Percentiles rank a stretch among this genome's conserved stretches.
phyloP scores from a whole-genome alignment of 345 rosid genomes.

The Geranium rotundifolium region DNA sequence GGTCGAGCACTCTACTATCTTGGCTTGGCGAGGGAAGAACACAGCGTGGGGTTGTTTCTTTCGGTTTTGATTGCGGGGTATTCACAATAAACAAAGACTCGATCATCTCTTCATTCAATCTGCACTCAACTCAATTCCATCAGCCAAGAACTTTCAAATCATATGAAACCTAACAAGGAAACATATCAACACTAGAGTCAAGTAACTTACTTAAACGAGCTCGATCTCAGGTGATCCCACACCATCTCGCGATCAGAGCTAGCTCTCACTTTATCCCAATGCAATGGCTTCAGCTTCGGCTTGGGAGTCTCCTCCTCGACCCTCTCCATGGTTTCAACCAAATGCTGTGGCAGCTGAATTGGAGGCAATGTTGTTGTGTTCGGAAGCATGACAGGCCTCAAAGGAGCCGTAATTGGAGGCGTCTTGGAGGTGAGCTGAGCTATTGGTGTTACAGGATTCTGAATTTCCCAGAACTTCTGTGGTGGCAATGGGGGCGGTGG shows the following conservation, averaged over 20 bases:
- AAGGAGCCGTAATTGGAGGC: slow-evolving; percentile 51
- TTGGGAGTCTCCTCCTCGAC: slow-evolving; percentile 33
- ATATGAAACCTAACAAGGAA: no score
- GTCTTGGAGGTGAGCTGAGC: slow-evolving; percentile 38
- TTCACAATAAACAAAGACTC: slow-evolving; percentile 70
- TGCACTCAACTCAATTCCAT: slow-evolving; percentile 13
- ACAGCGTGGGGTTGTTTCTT: slow-evolving; percentile 42
- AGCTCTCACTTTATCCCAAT: slow-evolving; percentile 95
- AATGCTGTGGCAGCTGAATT: no score
- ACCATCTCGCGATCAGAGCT: slow-evolving; percentile 98
- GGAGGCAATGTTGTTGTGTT: slow-evolving; percentile 25
- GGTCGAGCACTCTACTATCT: slow-evolving; percentile 84
- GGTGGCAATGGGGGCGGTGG: slow-evolving; percentile 26
- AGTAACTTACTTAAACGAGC: slow-evolving; percentile 66
- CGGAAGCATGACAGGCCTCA: slow-evolving; percentile 53
- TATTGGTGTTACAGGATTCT: slow-evolving; percentile 14
- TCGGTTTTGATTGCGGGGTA: slow-evolving; percentile 41
- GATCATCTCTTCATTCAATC: slow-evolving; percentile 87
- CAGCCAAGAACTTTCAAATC: background rate
- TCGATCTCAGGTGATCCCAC: slow-evolving; percentile 73
- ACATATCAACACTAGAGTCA: no score
- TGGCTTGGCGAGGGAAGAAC: slow-evolving; percentile 25
- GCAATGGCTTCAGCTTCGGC: slow-evolving; percentile 73
- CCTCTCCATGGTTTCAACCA: slow-evolving; percentile 12
- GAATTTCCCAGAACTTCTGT: background rate